Evolutionary conservation across 2,329 filamentous ascomycete species (phyloP), one percentile per base, ranked within the genome.

Genomic region (Falciphora oryzae): DNA sequence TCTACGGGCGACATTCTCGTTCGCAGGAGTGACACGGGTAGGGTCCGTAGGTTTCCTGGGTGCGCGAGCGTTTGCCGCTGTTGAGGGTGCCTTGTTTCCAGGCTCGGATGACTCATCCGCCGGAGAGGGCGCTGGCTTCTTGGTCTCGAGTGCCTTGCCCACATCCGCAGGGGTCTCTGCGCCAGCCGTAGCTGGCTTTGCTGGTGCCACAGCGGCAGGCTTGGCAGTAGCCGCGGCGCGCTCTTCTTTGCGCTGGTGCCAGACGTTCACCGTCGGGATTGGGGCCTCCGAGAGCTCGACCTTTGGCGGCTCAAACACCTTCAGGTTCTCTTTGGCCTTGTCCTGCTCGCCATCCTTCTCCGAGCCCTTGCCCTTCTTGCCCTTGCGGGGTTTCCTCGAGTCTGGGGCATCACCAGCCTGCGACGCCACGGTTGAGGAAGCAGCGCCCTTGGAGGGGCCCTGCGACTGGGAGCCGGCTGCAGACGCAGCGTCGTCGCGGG

Each of bases 191-290:
- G 69, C 66, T 56, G 73, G 66, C 71, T 81, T 83, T 29, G 75
- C 73, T 74, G 86, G 88, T 56, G 84, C 80, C 67, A 83, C 79
- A 59, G 82, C 78, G 60, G 87, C 87, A 71, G 92, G 89, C 70
- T 84, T 60, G 16, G 18, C 58, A 8, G 31, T 35, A n/a, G 58
- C 58, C 25, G 62, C 62, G 16, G 62, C 56, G 18, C 28, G 57
- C 56, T 63, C 56, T 25, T 63, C 57, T 35, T 28, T 89, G 65
- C 93, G 86, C 76, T 93, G 87, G 67, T 88, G 85, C 94, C 95
- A 99, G 67, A 93, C 81, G 75, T 99, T 99, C 65, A 97, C 90
- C 1, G 86, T 76, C 0, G 95, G 95, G 58, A 91, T 82, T 35
- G 92, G 90, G 25, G 94, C 94, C 66, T 95, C 92, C 60, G 89